phyloP scores from a whole-genome alignment of 2,329 filamentous ascomycete genomes.

The Nakataea oryzae region DNA sequence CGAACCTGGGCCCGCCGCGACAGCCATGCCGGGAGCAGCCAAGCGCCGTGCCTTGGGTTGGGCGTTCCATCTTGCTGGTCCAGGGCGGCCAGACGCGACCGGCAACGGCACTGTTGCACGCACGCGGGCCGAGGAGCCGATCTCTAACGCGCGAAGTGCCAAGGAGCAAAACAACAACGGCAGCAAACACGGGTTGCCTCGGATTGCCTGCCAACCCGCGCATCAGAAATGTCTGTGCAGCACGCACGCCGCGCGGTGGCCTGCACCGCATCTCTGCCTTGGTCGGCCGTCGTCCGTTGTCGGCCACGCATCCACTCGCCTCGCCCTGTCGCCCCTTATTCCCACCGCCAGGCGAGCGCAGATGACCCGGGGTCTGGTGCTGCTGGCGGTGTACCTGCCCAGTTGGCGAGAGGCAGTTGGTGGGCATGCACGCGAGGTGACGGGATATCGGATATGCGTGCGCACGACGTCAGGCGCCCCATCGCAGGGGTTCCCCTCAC shows the following conservation, averaged over 20 bases:
- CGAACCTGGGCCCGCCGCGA: too few species aligned
- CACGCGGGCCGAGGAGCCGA: neutral
- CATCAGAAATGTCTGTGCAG: neutral
- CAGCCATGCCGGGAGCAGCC: too few species aligned
- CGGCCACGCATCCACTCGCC: neutral
- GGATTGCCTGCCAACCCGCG: neutral
- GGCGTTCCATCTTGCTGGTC: neutral
- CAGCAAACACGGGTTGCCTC: neutral
- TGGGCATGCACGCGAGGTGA: neutral
- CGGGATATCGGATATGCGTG: neutral
- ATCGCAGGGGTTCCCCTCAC: neutral
- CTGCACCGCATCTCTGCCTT: neutral
- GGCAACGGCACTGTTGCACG: neutral
- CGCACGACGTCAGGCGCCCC: neutral
- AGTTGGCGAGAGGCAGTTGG: neutral
- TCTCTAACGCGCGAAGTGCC: neutral
- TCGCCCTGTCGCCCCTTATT: neutral
- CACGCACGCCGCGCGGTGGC: neutral
- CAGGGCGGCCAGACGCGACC: neutral
- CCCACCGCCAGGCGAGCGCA: neutral
- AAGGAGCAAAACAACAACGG: neutral
- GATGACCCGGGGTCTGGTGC: too few species aligned
- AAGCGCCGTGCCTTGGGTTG: neutral
- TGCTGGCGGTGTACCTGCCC: neutral
- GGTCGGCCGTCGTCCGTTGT: neutral